Evolutionary conservation across 1,139 yeast genomes (phyloP), one percentile per base, ranked within the genome.

Genomic region (Candida sanyaensis): DNA sequence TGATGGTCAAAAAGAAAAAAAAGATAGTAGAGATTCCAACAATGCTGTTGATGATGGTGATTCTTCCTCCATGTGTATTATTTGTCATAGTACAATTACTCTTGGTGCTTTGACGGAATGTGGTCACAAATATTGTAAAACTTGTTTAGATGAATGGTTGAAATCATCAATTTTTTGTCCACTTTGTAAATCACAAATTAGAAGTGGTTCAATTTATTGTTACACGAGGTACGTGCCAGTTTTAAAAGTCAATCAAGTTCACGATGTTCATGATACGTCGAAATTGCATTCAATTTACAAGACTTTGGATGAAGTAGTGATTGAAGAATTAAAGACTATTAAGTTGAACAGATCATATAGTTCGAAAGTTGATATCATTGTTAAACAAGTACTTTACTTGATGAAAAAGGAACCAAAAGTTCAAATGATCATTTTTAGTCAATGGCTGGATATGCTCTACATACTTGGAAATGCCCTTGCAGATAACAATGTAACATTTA

Each of bases 91-190:
- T 4, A 63, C 78, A 1, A 89, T 91, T 41, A 74, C 81, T 3
- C 73, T 83, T 42, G 98, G 98, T 0, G 78, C 93, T 0, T 71
- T 92, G 51, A 86, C 96, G 0, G 83, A 82, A 17, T 92, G 98
- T 74, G 97, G 97, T 0, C 98, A 92, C 65, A 85, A 84, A 57
- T 92, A 86, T 61, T 92, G 97, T 62, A 79, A 81, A 50, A 86
- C 80, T 2, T 92, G 98, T 63, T 71, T 91, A 34, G 75, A 68
- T 12, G 83, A 78, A 49, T 93, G 99, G 98, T 63, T 86, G 48
- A 61, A 59, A 47, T 70, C 67, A 11, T 71, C 71, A 21, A 77
- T 77, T 37, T 64, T 71, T 1, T 92, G 98, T 64, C 98, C 98
- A 0, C 73, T 90, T 59, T 92, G 98, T 65, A 88, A 89, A 52